These are phyloP conservation scores for Avena insularis DNA, from an alignment of 176 grass and related monocot genomes.

Conservation along the genomic window DNA sequence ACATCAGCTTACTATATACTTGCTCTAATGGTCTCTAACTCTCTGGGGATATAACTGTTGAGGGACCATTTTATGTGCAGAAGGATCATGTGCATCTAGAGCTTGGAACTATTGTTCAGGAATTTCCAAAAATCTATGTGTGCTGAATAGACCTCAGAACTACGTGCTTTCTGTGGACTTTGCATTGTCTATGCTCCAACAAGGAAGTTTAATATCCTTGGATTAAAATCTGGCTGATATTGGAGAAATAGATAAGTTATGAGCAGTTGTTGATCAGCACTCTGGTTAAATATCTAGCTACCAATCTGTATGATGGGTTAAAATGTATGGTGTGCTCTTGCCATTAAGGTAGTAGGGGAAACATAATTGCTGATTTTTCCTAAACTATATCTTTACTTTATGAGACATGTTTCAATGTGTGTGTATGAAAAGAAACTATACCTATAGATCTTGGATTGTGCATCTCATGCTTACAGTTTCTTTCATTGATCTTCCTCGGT, in stretches of 20 bases:
- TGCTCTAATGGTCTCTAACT: not conserved
- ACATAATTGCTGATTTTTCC: slow-evolving; percentile 1
- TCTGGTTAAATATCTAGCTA: slow-evolving; percentile 2
- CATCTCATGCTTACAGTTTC: not conserved
- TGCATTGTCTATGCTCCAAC: not conserved
- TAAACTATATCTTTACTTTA: not conserved
- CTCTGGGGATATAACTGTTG: not conserved
- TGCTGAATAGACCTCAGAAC: slow-evolving; percentile 9
- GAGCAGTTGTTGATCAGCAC: not conserved
- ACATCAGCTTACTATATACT: no score
- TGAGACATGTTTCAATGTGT: not conserved
- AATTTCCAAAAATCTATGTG: not conserved
- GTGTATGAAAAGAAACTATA: not conserved
- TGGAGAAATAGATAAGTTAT: not conserved
- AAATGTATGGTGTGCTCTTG: not conserved
- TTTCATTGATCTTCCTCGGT: not conserved
- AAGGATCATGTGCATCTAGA: not conserved
- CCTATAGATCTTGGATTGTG: not conserved
- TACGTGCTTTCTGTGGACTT: not conserved
- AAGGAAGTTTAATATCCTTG: slow-evolving; percentile 4
- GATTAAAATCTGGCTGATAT: not conserved
- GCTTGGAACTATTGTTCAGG: not conserved
- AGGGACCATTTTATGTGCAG: not conserved
- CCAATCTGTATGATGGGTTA: slow-evolving; percentile 2
- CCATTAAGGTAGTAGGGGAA: not conserved